These are phyloP conservation scores for Colletotrichum viniferum DNA, from an alignment of 2,329 filamentous ascomycete species.

Conservation along the genomic window DNA sequence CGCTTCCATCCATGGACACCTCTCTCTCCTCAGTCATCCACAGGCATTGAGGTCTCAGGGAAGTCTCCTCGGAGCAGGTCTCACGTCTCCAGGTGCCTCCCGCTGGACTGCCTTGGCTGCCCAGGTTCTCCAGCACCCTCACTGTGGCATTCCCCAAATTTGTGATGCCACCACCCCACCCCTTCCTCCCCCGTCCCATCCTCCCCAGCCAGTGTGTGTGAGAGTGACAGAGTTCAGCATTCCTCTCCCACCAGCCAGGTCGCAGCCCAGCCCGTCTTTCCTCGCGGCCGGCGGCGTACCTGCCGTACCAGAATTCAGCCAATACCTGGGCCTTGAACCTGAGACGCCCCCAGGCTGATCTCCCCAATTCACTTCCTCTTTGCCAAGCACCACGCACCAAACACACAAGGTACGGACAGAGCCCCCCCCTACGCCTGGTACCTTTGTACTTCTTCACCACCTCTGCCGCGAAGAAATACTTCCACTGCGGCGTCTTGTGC, in stretches of 20 bases:
- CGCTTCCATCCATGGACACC: neutral
- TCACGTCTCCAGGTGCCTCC: neutral
- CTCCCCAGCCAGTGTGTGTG: neutral
- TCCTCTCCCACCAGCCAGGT: neutral
- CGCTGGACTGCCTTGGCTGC: neutral
- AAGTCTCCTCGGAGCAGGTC: neutral
- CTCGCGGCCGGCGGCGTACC: neutral
- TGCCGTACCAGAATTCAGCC: neutral
- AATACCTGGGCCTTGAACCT: slow-evolving; percentile 12
- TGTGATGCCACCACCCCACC: slow-evolving; percentile 13
- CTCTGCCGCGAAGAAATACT: neutral
- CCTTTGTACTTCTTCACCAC: neutral
- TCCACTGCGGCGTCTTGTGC: neutral
- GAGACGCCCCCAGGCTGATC: slow-evolving; percentile 11
- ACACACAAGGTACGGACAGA: neutral
- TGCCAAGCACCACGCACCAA: neutral
- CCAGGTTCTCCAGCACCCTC: neutral
- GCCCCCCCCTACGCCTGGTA: neutral
- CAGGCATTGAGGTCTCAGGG: neutral
- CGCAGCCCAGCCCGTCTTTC: neutral
- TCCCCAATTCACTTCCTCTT: neutral
- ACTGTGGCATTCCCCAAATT: neutral
- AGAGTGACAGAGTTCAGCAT: neutral
- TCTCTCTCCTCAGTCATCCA: neutral
- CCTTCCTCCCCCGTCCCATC: neutral